Conservation (phyloP, 441 rosid genomes). For the Geranium incanum region DNA sequence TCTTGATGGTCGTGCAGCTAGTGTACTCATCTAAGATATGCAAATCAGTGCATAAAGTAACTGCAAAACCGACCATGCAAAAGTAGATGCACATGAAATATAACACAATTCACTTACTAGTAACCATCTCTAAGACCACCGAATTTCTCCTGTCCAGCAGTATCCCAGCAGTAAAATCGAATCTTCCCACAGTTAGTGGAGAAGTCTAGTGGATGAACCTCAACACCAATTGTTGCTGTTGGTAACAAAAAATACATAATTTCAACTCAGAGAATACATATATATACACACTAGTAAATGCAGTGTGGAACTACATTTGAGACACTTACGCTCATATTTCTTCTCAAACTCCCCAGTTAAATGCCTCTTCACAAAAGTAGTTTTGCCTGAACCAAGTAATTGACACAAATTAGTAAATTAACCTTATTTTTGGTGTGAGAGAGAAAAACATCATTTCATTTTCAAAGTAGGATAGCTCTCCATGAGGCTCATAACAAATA, state of each 20-base stretch:
- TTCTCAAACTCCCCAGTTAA: conserved; percentile 71
- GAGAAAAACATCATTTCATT: background rate
- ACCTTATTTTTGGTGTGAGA: background rate
- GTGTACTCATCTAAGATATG: background rate
- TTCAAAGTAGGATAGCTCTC: background rate
- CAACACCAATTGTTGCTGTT: conserved; percentile 68
- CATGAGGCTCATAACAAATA: background rate
- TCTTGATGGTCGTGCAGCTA: background rate
- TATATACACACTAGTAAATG: background rate
- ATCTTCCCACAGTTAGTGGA: conserved; percentile 59
- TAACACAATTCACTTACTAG: conserved; percentile 37
- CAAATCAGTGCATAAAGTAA: background rate
- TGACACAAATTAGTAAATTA: background rate
- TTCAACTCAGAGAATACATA: background rate
- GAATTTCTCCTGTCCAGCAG: conserved; percentile 60
- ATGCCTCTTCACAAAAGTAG: conserved; percentile 60
- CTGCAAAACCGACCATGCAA: too few relatives aligned
- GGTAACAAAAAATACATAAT: background rate
- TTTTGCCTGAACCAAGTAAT: conserved; percentile 36
- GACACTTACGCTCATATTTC: conserved; percentile 58
- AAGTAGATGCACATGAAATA: background rate
- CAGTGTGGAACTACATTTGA: background rate
- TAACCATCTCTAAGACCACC: conserved; percentile 67
- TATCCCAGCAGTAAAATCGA: conserved; percentile 67
- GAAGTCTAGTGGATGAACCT: conserved; percentile 68